phyloP scores from a whole-genome alignment of 2,329 filamentous ascomycete species.

The Penicillium fuscoglaucum region DNA sequence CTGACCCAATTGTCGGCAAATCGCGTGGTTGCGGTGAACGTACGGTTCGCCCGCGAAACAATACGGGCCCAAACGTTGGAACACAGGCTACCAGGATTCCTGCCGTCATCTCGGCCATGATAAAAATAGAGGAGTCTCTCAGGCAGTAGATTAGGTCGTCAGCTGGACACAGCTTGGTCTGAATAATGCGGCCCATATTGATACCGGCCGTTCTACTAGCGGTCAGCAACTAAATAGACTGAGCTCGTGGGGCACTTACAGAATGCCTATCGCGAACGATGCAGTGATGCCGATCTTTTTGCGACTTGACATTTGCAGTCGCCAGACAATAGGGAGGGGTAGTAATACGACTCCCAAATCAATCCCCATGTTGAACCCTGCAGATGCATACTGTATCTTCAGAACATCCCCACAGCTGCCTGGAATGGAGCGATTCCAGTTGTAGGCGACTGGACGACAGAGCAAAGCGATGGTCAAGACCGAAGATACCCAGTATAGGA shows the following conservation, averaged over 20 bases:
- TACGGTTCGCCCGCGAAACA: conserved; percentile 13
- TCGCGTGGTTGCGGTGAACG: conserved; percentile 1
- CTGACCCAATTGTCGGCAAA: conserved; percentile 10
- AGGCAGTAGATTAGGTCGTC: conserved; percentile 12
- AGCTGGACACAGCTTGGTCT: conserved; percentile 8
- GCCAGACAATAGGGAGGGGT: conserved; percentile 14
- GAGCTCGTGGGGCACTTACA: conserved; percentile 2
- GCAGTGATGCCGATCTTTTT: conserved; percentile 15
- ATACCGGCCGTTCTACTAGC: conserved; percentile 10
- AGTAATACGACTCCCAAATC: conserved; percentile 13
- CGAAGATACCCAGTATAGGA: conserved; percentile 13
- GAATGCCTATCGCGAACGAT: conserved; percentile 13
- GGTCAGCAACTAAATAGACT: background rate
- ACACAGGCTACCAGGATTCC: conserved; percentile 17
- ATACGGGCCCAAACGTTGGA: conserved; percentile 13
- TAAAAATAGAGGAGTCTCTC: conserved; percentile 13
- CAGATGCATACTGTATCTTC: conserved; percentile 13
- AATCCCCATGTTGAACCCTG: conserved; percentile 18
- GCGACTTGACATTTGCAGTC: conserved; percentile 12
- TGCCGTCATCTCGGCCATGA: conserved; percentile 16
- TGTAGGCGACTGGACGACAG: conserved; percentile 15
- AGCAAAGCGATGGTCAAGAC: conserved; percentile 13
- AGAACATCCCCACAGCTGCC: conserved; percentile 12
- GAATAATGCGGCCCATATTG: conserved; percentile 17
- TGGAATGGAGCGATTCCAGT: conserved; percentile 13